Base-by-base conservation (phyloP, 2,329 filamentous ascomycete species). In the Calonectria leucothoes region DNA sequence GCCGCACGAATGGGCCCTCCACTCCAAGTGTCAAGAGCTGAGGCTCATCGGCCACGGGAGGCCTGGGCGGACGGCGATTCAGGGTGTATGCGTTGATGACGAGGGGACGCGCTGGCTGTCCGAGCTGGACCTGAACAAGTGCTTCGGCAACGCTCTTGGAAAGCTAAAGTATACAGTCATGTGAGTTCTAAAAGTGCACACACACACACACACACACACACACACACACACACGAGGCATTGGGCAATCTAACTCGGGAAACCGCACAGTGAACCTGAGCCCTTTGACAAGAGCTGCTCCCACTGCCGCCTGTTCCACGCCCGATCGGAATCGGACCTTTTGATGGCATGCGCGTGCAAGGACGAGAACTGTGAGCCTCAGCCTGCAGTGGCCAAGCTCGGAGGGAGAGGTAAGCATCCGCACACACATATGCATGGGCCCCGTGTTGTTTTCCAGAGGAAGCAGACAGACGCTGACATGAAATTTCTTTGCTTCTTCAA, bases 1-100 rank as follows among this genome's bases (percentile, higher is more conserved):
- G 4, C 37, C 66, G 2, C 66, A 64, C 25, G 39, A 45, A 35
- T 67, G 48, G 37, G 61, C 70, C 15, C 68, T 76, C 20, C 72
- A 68, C 12, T 71, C 69, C 11, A 69, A 67, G 15, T 81, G 80
- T 65, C 64, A 52, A 23, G 63, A 74, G n/a, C n/a, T 79, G n/a
- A 72, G 65, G 39, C 75, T 82, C n/a, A 74, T 70, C 12, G 55
- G 55, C n/a, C 55, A 61, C 55, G 55, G 55, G n/a, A 12, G 55
- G 55, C 33, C 33, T 4, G 55, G 55, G 23, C 55, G 37, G 55
- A 61, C 55, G 55, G 33, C 55, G 33, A 61, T 61, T 14, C 55
- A 61, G 55, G 55, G 55, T 23, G 23, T 37, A 23, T 67, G 65
- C 35, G 31, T 55, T 6, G 65, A 23, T 23, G 37, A 27, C 29